Evolutionary conservation across 1,139 yeast genomes (phyloP).

Genomic region (Debaryomyces coudertii): DNA sequence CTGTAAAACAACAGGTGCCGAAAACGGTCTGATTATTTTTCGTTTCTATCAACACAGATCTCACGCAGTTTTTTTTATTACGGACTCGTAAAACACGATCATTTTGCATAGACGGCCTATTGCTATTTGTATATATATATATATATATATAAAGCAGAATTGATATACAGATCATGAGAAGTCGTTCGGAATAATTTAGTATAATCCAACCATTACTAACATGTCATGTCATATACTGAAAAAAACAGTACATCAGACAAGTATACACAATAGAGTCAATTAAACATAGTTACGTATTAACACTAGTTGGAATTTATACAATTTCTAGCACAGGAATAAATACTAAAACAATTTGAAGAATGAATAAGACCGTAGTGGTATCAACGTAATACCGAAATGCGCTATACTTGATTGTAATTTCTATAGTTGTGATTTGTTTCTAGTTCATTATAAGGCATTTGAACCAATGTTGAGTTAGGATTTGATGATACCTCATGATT

Average conservation of each 20-base stretch:
- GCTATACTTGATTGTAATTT: slow-evolving; percentile 6
- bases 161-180: too few species aligned
- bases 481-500: not conserved
- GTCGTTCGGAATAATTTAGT: too few species aligned
- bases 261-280: too few species aligned
- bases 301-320: not conserved
- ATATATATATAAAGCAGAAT: too few species aligned
- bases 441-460: slow-evolving; percentile 4
- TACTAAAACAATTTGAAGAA: not conserved
- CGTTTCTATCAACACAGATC: not conserved
- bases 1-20: not conserved
- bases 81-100: too few species aligned
- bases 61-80: too few species aligned
- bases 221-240: too few species aligned
- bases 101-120: too few species aligned
- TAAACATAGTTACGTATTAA: not conserved
- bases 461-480: slow-evolving; percentile 3
- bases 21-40: slow-evolving; percentile 4
- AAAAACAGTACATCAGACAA: too few species aligned
- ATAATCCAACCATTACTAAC: too few species aligned
- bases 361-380: not conserved
- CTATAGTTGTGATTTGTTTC: slow-evolving; percentile 5
- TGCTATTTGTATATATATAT: too few species aligned
- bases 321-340: not conserved
- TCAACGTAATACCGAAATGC: not conserved